Evolutionary conservation across 2,329 filamentous ascomycete genomes (phyloP).

Genomic region (Mycosphaerella sp.): DNA sequence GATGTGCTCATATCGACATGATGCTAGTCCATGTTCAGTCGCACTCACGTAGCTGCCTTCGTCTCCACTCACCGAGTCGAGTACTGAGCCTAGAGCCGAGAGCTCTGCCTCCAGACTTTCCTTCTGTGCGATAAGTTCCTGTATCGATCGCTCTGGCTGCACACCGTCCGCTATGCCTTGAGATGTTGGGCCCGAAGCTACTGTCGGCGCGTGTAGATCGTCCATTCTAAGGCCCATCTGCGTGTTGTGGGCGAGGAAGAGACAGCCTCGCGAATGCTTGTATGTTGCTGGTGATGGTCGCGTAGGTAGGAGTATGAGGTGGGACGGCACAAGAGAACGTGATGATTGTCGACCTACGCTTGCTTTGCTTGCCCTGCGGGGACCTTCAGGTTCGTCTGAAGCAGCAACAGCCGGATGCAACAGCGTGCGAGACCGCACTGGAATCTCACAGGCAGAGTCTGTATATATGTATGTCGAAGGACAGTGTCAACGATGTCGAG

Average conservation of each 20-base stretch:
- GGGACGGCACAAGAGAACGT: not conserved
- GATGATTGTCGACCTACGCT: slow-evolving; percentile 7
- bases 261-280: not conserved
- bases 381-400: not conserved
- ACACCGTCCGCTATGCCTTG: slow-evolving; percentile 39
- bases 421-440: not conserved
- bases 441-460: not conserved
- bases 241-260: not conserved
- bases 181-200: slow-evolving; percentile 66
- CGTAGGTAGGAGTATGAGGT: not conserved
- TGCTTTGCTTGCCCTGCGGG: not conserved
- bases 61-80: slow-evolving; percentile 66
- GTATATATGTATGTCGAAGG: too few relatives aligned
- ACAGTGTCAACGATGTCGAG: too few relatives aligned
- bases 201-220: slow-evolving; percentile 61
- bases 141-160: slow-evolving; percentile 56
- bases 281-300: not conserved
- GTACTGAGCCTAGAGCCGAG: slow-evolving; percentile 71
- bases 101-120: slow-evolving; percentile 80
- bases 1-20: slow-evolving; percentile 86
- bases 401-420: not conserved
- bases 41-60: not conserved
- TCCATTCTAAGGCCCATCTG: slow-evolving; percentile 54
- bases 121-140: slow-evolving; percentile 77
- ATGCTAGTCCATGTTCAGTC: slow-evolving; percentile 56